A percentile compares a stretch with the other conserved stretches of the same genome.
Evolutionary conservation across 345 rosid species (phyloP).

Genomic region (Capsella bursapastoris): DNA sequence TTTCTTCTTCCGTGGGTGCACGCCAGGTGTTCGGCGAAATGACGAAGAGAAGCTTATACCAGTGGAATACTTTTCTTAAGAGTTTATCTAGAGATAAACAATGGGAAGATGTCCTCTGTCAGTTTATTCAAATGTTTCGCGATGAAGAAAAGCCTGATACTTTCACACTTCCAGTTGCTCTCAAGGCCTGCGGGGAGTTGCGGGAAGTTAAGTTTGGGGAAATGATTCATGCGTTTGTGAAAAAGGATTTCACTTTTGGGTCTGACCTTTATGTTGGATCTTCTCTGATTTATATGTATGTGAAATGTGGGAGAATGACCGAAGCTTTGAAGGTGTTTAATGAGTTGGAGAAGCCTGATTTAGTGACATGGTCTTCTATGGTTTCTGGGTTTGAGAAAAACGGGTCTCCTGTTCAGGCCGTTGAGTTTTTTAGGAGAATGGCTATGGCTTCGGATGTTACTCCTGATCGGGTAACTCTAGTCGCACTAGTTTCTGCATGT

Average conservation of each 20-base stretch:
- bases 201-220: constrained; percentile 48
- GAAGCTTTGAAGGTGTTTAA: constrained; percentile 53
- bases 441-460: constrained; percentile 41
- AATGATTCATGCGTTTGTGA: constrained; percentile 54
- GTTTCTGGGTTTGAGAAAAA: constrained; percentile 62
- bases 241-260: constrained; percentile 39
- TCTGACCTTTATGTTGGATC: constrained; percentile 56
- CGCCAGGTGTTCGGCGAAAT: constrained; percentile 60
- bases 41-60: constrained; percentile 50
- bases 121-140: constrained; percentile 45
- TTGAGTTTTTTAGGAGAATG: constrained; percentile 50
- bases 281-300: constrained; percentile 58
- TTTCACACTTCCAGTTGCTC: constrained; percentile 51
- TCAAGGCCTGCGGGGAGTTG: constrained; percentile 58
- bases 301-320: constrained; percentile 50
- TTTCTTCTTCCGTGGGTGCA: constrained; percentile 42
- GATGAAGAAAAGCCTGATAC: constrained; percentile 51
- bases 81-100: constrained; percentile 46
- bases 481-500: constrained; percentile 63
- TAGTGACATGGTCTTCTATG: constrained; percentile 66
- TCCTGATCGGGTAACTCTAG: constrained; percentile 53
- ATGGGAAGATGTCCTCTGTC: constrained; percentile 44
- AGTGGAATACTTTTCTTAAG: constrained; percentile 57
- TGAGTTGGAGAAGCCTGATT: constrained; percentile 53
- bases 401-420: constrained; percentile 49